Base-by-base conservation (phyloP, 2,329 filamentous ascomycete species). In the Cladophialophora immunda region DNA sequence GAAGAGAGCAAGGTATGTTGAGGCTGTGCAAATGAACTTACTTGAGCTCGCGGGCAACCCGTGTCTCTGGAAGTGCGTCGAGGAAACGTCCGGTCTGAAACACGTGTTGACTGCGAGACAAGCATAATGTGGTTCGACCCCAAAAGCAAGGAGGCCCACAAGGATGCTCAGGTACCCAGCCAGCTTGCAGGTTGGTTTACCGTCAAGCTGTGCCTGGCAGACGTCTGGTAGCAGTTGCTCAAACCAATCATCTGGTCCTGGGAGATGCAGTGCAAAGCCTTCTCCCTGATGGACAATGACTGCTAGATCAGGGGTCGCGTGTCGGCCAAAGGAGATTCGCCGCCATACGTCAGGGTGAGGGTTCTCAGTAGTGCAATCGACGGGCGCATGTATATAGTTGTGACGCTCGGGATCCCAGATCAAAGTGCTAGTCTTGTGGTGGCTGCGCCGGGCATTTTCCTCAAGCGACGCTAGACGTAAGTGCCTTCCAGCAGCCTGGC, bases 141-240 rank as follows among this genome's bases (percentile, higher is more conserved):
- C 61, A 36, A 64, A 58, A 4, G 61, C 66, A 11, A 65, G 25
- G 6, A 68, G 47, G 25, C 52, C 67, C 9, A 69, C 41, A 36
- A 69, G 34, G 27, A 69, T 62, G 22, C 41, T 65, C 9, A 69
- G 61, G 25, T 69, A 47, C 7, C 67, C 67, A 11, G 67, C 64
- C 11, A 69, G 47, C 9, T 15, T 58, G 27, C 67, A 69, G 5
- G 15, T 50, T 32, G 29, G 27, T 15, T 38, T 6, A n/a, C 32
- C 56, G 29, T 29, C 11, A 3, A 30, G n/a, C 19, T 59, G 52
- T 13, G 66, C 22, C 27, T 55, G 8, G 36, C 30, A 66, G 15
- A 55, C 60, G 22, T 19, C 52, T 6, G 63, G 60, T 11, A 69
- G 57, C 19, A 69, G 53, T 54, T 64, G 32, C 29, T 66, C 60